These are phyloP conservation scores for Esteya vermicola DNA, from an alignment of 2,329 filamentous ascomycete genomes.

Conservation along the genomic window DNA sequence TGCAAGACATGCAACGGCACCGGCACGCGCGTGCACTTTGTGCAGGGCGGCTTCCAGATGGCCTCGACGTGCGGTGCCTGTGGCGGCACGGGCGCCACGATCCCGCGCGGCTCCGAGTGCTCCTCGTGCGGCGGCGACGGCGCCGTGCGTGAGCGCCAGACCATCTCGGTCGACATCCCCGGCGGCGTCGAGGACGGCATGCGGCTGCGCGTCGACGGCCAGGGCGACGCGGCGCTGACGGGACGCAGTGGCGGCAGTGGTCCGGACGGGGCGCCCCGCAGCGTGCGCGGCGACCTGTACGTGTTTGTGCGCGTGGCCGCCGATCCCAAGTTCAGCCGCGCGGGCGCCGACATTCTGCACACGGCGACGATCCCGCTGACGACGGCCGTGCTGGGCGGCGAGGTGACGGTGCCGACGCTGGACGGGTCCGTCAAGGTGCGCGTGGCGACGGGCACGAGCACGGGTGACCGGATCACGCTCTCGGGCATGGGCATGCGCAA, in stretches of 20 bases:
- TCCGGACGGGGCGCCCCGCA: constrained; percentile 23
- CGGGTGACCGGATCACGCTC: constrained; percentile 82
- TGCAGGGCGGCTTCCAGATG: constrained; percentile 93
- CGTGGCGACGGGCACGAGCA: constrained; percentile 80
- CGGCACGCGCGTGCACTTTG: constrained; percentile 73
- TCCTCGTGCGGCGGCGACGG: constrained; percentile 67
- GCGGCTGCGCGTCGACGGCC: constrained; percentile 70
- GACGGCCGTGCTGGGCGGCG: constrained; percentile 82
- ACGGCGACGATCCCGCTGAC: constrained; percentile 85
- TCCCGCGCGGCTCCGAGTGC: constrained; percentile 73
- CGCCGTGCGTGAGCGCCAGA: constrained; percentile 69
- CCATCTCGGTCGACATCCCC: constrained; percentile 80
- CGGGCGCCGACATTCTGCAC: constrained; percentile 82
- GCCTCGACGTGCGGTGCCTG: constrained; percentile 75
- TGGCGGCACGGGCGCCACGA: constrained; percentile 60
- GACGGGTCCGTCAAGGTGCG: constrained; percentile 84
- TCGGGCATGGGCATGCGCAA: constrained; percentile 90
- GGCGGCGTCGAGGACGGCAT: constrained; percentile 95
- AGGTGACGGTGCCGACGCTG: constrained; percentile 77
- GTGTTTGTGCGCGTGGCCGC: constrained; percentile 81
- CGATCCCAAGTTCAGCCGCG: constrained; percentile 77
- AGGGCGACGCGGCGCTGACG: constrained; percentile 75
- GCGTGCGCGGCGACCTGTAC: constrained; percentile 76
- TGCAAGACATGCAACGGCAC: constrained; percentile 78
- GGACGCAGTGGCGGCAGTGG: constrained; percentile 39